These are phyloP conservation scores for Pulveroboletus sp. DNA, from an alignment of 768 basidiomycete genomes.

Conservation along the genomic window DNA sequence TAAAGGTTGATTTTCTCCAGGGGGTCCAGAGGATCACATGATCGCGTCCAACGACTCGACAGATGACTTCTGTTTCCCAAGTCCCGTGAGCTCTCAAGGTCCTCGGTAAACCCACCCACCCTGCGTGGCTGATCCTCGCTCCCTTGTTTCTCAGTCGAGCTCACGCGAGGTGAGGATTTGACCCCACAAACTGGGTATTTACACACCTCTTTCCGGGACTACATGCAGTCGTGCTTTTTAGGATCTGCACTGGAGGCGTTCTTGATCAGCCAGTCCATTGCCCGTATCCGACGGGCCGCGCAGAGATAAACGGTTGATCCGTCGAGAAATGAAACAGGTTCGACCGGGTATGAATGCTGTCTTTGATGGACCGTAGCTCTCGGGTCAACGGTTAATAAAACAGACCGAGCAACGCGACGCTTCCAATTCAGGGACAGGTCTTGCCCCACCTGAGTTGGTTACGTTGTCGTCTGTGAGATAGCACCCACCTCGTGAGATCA, in stretches of 20 bases:
- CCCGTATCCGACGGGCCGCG: not conserved
- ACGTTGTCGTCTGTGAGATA: conserved; percentile 10
- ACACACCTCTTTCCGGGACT: conserved; percentile 2
- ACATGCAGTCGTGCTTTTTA: not conserved
- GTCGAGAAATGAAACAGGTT: not conserved
- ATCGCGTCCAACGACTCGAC: not conserved
- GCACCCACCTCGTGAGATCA: not conserved
- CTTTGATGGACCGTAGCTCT: not conserved
- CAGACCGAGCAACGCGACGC: not conserved
- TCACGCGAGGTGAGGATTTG: not conserved
- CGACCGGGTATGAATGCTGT: not conserved
- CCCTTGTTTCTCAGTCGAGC: not conserved
- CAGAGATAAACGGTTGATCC: not conserved
- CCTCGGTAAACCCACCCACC: not conserved
- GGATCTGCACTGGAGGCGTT: not conserved
- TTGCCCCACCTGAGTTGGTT: not conserved
- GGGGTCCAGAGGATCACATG: not conserved
- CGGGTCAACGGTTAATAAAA: not conserved
- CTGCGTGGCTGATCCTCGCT: not conserved
- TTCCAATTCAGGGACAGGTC: not conserved
- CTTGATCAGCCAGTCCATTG: not conserved
- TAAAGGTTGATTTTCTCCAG: conserved; percentile 1
- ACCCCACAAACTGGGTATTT: not conserved
- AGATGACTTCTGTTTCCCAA: conserved; percentile 1
- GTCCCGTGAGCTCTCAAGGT: not conserved